Evolutionary conservation across 805 yeast genomes (phyloP), one percentile per base, ranked within the genome.

Genomic region (Pichia scutulata): DNA sequence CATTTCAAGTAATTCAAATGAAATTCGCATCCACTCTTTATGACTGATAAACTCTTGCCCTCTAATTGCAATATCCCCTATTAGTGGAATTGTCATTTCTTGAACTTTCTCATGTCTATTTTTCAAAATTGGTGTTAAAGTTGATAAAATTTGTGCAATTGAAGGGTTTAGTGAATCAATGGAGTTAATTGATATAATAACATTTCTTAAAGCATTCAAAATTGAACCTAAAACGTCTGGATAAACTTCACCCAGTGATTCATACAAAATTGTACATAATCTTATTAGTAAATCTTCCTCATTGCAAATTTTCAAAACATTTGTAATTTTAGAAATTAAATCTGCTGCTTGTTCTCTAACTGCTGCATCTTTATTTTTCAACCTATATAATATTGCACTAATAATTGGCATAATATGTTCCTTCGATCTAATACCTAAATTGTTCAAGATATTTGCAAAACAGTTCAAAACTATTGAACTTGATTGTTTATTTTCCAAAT

Each of bases 21-120:
- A 87, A 24, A 92, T 86, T 55, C 98, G 75, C 92, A 93, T 88
- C 99, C 99, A 93, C 66, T 93, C 99, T 54, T 88, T 81, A 3
- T 96, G 95, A 37, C 89, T 81, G 16, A 89, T 86, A 49, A 80
- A 79, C 55, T 87, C 95, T 1, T 96, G 82, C 10, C 86, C 90
- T 42, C 79, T 74, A 45, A 76, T 79, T 0, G 98, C 97, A 49
- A 92, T 84, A 46, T 80, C 72, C 2, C 97, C 97, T 24, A 93
- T 84, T 19, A 92, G 70, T 42, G 75, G 79, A 39, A 93, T 85
- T 9, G 90, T 79, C 53, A 82, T 78, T 55, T 87, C 92, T 64
- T 89, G 97, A 2, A 93, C 98, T 55, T 85, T 86, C 55, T 86
- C 96, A 62, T 90, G 93, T 52, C 92, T 73, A 62, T 93, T 93